These are phyloP conservation scores for Zygosaccharomyces siamensis DNA, from an alignment of 805 yeast genomes.

Conservation along the genomic window DNA sequence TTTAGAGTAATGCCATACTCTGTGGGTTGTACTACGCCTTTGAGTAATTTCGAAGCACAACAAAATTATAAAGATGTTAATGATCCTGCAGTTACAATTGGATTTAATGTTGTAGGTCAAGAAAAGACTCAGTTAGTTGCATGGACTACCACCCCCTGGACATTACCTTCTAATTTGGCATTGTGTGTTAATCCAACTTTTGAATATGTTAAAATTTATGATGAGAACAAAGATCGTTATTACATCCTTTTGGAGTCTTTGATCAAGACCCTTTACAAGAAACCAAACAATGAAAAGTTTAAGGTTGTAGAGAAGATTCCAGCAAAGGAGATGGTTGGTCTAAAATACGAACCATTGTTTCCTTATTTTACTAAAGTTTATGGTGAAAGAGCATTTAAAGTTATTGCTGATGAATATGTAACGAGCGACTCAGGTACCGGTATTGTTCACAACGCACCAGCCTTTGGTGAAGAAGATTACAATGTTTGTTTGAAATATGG, in stretches of 20 bases:
- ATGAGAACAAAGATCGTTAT: constrained; percentile 77
- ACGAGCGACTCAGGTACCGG: constrained; percentile 97
- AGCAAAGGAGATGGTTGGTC: constrained; percentile 78
- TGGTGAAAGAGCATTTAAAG: constrained; percentile 75
- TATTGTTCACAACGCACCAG: constrained; percentile 97
- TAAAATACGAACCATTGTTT: constrained; percentile 77
- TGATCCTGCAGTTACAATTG: constrained; percentile 94
- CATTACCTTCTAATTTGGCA: constrained; percentile 89
- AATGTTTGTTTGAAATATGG: constrained; percentile 73
- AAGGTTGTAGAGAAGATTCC: constrained; percentile 72
- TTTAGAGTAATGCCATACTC: constrained; percentile 98
- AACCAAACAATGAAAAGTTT: constrained; percentile 85
- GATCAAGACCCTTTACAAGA: constrained; percentile 81
- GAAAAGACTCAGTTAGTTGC: constrained; percentile 84
- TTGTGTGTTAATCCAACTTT: constrained; percentile 87
- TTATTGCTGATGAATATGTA: constrained; percentile 78
- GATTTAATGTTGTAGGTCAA: constrained; percentile 75
- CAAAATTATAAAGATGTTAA: constrained; percentile 95
- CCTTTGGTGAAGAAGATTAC: constrained; percentile 99
- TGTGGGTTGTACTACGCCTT: constrained; percentile 93
- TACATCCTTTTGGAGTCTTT: constrained; percentile 82
- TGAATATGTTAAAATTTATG: constrained; percentile 87
- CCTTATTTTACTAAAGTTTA: constrained; percentile 73
- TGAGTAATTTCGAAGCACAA: constrained; percentile 97
- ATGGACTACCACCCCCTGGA: constrained; percentile 99